phyloP scores from a whole-genome alignment of 169 alveolate genomes.

The Plasmodium ovale region DNA sequence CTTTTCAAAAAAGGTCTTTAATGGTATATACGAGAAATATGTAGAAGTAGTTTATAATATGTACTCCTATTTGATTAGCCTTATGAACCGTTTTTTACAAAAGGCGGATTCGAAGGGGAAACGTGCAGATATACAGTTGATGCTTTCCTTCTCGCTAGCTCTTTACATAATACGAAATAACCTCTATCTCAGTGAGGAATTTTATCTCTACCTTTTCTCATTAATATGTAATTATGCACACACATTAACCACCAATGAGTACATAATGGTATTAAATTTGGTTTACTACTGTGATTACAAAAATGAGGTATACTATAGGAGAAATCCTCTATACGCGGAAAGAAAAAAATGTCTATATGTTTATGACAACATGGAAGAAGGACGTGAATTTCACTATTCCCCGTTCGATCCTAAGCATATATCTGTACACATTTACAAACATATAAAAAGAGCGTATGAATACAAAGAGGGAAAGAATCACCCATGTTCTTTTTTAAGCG shows the following conservation, averaged over 20 bases:
- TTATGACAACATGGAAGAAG: neutral
- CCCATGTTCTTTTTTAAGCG: too few species aligned
- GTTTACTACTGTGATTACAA: slow-evolving; percentile 27
- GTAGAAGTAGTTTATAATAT: slow-evolving; percentile 43
- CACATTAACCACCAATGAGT: slow-evolving; percentile 10
- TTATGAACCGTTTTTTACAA: neutral
- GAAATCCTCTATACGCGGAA: slow-evolving; percentile 11
- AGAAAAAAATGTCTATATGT: neutral
- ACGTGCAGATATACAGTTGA: slow-evolving; percentile 14
- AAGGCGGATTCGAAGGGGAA: neutral
- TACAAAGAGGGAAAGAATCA: neutral
- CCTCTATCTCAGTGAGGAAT: slow-evolving; percentile 31
- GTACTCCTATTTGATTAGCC: slow-evolving; percentile 16
- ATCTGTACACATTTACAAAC: slow-evolving; percentile 9
- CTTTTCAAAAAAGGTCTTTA: slow-evolving; percentile 23
- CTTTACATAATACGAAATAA: slow-evolving; percentile 40
- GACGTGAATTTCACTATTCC: too few species aligned
- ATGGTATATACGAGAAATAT: slow-evolving; percentile 36
- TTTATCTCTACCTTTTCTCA: slow-evolving; percentile 33
- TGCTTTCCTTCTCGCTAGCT: slow-evolving; percentile 46
- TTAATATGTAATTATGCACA: slow-evolving; percentile 18
- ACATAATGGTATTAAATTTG: slow-evolving; percentile 21
- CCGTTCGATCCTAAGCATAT: neutral
- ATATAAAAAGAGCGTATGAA: slow-evolving; percentile 26
- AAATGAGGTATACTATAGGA: slow-evolving; percentile 14